Evolutionary conservation across 441 rosid genomes (phyloP).

Genomic region (Gossypium laxum): DNA sequence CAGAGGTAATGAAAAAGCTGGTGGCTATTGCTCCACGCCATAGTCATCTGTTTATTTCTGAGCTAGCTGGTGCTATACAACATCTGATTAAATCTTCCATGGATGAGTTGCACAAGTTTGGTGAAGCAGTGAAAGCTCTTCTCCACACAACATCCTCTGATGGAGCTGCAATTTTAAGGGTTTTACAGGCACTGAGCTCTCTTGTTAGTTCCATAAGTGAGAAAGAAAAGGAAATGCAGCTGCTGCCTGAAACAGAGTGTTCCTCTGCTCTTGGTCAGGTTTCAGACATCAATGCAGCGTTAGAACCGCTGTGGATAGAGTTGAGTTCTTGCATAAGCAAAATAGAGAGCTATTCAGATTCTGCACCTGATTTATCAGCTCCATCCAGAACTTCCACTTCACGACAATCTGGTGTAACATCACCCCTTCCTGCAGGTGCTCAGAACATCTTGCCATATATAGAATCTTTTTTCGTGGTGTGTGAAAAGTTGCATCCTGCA

Average conservation of each 20-base stretch:
- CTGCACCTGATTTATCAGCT: constrained; percentile 32
- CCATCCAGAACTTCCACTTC: constrained; percentile 38
- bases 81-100: constrained; percentile 63
- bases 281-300: constrained; percentile 52
- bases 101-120: constrained; percentile 68
- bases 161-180: constrained; percentile 89
- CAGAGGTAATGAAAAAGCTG: constrained; percentile 82
- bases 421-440: constrained; percentile 87
- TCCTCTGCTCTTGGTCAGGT: constrained; percentile 57
- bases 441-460: constrained; percentile 88
- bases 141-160: constrained; percentile 68
- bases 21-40: constrained; percentile 72
- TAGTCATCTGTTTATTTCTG: constrained; percentile 69
- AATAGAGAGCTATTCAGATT: constrained; percentile 74
- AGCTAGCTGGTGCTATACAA: constrained; percentile 68
- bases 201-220: constrained; percentile 49
- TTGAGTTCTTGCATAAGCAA: constrained; percentile 79
- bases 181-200: constrained; percentile 78
- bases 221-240: constrained; percentile 47
- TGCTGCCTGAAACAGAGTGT: constrained; percentile 44
- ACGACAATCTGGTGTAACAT: constrained; percentile 47
- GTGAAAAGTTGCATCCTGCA: constrained; percentile 75
- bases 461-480: constrained; percentile 80
- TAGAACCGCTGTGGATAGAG: constrained; percentile 87
- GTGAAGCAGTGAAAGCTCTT: constrained; percentile 77